Evolutionary conservation across 352 stramenopile genomes (phyloP), one percentile per base, ranked within the genome.

Genomic region (Hyaloperonospora arabidopsidis): DNA sequence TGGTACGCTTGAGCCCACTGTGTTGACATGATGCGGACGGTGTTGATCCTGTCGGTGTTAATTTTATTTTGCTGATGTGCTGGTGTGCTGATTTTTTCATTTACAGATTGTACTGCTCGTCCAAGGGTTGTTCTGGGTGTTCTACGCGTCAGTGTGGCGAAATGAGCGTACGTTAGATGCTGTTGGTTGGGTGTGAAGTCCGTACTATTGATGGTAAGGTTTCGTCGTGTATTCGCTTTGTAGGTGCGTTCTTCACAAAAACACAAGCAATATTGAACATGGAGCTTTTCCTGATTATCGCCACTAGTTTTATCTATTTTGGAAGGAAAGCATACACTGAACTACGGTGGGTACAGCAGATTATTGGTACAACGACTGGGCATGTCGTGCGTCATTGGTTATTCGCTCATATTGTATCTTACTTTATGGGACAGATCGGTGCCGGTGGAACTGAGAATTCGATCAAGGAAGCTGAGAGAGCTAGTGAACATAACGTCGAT

Each of bases 381-480:
- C 25, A 29, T 29, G 25, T 29, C 7, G 25, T 19, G 11, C n/a
- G 11, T 21, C n/a, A 44, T 21, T n/a, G n/a, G n/a, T n/a, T 18
- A 21, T 21, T 44, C 13, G 23, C n/a, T 55, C 29, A 45, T 19
- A 3, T 1, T 0, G 0, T 34, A 50, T 21, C n/a, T 34, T 43
- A 3, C 34, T 38, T 34, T 23, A 36, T 40, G 45, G 8, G 51
- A 32, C 18, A 94, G 84, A 55, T 86, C 68, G 0, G 81, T 94
- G 45, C 84, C 84, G 2, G 81, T 94, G 21, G 84, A 93, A 57
- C 61, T 91, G 11, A 68, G 77, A 8, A 87, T 93, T 52, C 78
- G 84, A 14, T 89, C 84, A 23, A 80, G 70, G 53, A 94, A 94
- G 40, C 72, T 94, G 12, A 87, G 83, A 59, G 84, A 94, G 59